Evolutionary conservation across 1,284 basidiomycete species (phyloP).

Genomic region (Lentinus polychrous): DNA sequence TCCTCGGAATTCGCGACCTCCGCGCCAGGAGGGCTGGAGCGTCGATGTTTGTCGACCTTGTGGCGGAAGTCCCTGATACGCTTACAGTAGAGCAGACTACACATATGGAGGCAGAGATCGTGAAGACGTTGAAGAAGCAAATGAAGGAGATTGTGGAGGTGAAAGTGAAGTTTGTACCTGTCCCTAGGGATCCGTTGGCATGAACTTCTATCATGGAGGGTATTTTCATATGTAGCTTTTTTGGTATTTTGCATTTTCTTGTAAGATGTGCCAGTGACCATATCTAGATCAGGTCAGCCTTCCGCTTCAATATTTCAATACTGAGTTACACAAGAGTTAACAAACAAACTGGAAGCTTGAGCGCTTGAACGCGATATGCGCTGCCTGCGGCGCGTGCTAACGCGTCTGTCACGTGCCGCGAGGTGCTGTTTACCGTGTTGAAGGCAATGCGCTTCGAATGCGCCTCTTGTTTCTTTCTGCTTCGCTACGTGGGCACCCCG

Average conservation of each 20-base stretch:
- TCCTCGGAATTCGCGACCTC: constrained; percentile 53
- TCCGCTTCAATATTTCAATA: too few relatives aligned
- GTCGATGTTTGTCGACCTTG: constrained; percentile 67
- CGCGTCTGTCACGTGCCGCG: too few relatives aligned
- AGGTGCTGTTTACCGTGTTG: background rate
- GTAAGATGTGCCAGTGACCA: too few relatives aligned
- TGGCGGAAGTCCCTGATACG: constrained; percentile 57
- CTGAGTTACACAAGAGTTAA: too few relatives aligned
- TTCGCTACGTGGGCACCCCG: background rate
- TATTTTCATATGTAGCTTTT: background rate
- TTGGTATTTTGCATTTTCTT: too few relatives aligned
- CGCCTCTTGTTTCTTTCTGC: background rate
- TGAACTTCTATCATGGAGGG: background rate
- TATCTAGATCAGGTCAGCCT: too few relatives aligned
- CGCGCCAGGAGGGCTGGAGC: constrained; percentile 78
- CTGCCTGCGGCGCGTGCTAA: too few relatives aligned
- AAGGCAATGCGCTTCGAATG: background rate
- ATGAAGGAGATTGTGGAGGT: constrained; percentile 78
- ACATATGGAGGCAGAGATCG: constrained; percentile 57
- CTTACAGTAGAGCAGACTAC: constrained; percentile 55
- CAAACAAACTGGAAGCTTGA: too few relatives aligned
- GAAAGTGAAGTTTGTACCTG: constrained; percentile 63
- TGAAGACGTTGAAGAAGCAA: constrained; percentile 49
- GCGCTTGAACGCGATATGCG: too few relatives aligned
- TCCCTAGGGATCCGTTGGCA: constrained; percentile 5